Percentiles rank a stretch among this genome's conserved stretches.
Conservation (phyloP, 495 filamentous ascomycete genomes). For the Aspergillus leporis region DNA sequence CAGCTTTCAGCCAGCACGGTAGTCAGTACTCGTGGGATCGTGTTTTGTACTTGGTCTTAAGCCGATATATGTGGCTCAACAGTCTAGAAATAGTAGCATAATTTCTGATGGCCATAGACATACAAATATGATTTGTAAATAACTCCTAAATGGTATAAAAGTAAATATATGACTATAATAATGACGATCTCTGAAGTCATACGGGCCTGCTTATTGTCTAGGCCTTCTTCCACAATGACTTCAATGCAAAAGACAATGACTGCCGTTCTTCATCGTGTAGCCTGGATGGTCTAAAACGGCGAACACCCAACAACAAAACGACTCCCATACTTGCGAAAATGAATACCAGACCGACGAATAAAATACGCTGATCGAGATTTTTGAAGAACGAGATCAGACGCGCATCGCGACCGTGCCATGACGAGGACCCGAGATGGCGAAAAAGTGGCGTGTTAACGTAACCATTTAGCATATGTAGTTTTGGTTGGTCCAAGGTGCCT, state of each 20-base stretch:
- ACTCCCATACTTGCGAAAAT: not conserved
- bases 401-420: slow-evolving; percentile 47
- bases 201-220: not conserved
- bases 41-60: slow-evolving; percentile 9
- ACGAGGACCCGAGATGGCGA: slow-evolving; percentile 45
- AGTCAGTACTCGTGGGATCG: slow-evolving; percentile 18
- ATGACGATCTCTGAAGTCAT: not conserved
- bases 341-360: not conserved
- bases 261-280: not conserved
- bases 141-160: no score
- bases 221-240: not conserved
- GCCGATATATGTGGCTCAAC: slow-evolving; percentile 17
- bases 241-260: not conserved
- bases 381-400: not conserved
- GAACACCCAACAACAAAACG: not conserved
- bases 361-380: not conserved
- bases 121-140: no score
- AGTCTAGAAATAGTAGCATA: slow-evolving; percentile 2
- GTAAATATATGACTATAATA: not conserved
- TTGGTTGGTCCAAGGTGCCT: slow-evolving; percentile 21
- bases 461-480: slow-evolving; percentile 44
- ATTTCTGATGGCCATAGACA: not conserved
- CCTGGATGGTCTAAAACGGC: not conserved
- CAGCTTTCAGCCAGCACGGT: slow-evolving; percentile 5
- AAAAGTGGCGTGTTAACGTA: slow-evolving; percentile 43